Base-by-base conservation (phyloP, 208 protist species). In the Leishmania guyanensis region DNA sequence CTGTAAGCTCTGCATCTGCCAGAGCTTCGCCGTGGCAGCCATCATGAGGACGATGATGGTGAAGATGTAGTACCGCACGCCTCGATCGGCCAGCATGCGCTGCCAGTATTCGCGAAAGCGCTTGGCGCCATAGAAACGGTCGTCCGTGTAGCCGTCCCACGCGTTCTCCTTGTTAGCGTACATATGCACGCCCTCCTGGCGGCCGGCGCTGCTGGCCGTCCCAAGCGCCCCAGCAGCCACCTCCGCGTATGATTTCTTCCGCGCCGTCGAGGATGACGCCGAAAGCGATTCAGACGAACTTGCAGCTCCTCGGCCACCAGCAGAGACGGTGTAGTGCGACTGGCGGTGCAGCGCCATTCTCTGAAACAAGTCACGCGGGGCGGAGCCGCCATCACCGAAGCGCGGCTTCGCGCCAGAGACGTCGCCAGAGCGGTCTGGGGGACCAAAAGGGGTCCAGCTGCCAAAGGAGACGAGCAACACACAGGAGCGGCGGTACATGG, bases 121-220 rank as follows among this genome's bases (percentile, higher is more conserved):
- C 75, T 89, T 93, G 39, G 89, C 91, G n/a, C 91, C 90, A 82
- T 96, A 94, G 83, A 88, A 95, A 68, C 91, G 92, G 77, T 97
- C 91, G 71, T 95, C 92, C 22, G 91, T 95, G 88, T 94, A 95
- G 76, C 85, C 87, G 36, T 92, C 75, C 91, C 91, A 96, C 51
- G 94, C 94, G 83, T 93, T 94, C 75, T 96, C 92, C 86, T 96
- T 97, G 84, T 95, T 95, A 5, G 94, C 92, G 82, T 96, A 97
- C 87, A 97, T 85, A 85, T 97, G 93, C 66, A 96, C 84, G n/a
- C 76, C 86, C 36, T 84, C 81, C 77, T 82, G 77, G 54, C 43
- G 77, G 9, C 50, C 56, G 8, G 69, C 46, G 39, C 74, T 82
- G 73, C 71, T 36, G 22, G 81, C 76, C 10, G 83, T 81, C 56